A percentile compares a stretch with the other conserved stretches of the same genome.
phyloP scores from a whole-genome alignment of 768 basidiomycete genomes.

The Nevesoporus exiguus region DNA sequence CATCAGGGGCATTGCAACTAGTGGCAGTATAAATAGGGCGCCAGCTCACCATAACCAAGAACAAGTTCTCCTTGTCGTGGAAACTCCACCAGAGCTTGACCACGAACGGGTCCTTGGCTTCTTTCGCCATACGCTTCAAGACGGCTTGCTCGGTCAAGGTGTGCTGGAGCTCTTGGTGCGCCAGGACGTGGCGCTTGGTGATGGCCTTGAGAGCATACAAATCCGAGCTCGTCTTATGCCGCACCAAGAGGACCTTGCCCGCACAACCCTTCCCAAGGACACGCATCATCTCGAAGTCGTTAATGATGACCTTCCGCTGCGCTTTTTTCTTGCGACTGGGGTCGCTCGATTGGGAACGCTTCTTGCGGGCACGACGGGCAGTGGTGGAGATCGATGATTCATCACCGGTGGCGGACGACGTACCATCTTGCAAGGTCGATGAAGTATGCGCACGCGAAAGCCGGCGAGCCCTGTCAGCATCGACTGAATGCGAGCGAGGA shows the following conservation, averaged over 20 bases:
- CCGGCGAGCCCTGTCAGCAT: constrained; percentile 61
- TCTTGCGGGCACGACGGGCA: constrained; percentile 47
- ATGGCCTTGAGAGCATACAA: constrained; percentile 96
- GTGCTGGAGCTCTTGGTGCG: constrained; percentile 94
- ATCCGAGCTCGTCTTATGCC: constrained; percentile 65
- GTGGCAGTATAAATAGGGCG: constrained; percentile 14
- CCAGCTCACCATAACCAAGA: constrained; percentile 81
- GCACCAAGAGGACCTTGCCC: constrained; percentile 91
- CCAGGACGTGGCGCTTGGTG: constrained; percentile 94
- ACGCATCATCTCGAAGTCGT: constrained; percentile 97
- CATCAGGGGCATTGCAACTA: constrained; percentile 9
- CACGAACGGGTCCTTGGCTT: constrained; percentile 87
- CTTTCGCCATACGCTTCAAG: constrained; percentile 88
- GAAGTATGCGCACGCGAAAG: constrained; percentile 58
- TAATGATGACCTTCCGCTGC: constrained; percentile 69
- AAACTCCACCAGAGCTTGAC: constrained; percentile 97
- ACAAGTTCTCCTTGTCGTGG: constrained; percentile 96
- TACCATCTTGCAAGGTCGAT: constrained; percentile 48
- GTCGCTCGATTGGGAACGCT: constrained; percentile 47
- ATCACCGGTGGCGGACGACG: constrained; percentile 60
- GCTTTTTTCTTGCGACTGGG: constrained; percentile 51
- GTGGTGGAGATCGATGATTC: constrained; percentile 70
- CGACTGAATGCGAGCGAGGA: constrained; percentile 78
- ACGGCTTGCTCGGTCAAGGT: constrained; percentile 97
- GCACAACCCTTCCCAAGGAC: constrained; percentile 97